phyloP scores from a whole-genome alignment of 1,284 basidiomycete genomes.

The Cutaneotrichosporon curvatum region DNA sequence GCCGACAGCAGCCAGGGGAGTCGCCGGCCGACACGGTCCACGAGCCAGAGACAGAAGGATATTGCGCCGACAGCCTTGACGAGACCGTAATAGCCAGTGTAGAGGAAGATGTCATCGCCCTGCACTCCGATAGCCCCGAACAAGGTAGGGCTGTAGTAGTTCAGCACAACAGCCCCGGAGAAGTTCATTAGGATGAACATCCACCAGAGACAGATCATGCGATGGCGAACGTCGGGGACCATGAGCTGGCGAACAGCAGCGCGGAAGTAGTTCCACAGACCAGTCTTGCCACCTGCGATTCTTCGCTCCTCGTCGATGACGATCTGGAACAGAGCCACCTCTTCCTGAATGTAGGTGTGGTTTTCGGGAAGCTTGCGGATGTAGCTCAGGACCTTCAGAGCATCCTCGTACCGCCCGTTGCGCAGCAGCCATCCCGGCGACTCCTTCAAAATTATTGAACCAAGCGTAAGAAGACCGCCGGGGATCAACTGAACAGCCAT shows the following conservation, averaged over 20 bases:
- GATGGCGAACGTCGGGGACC: conserved; percentile 4
- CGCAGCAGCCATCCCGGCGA: conserved; percentile 53
- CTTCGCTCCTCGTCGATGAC: conserved; percentile 30
- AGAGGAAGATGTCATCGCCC: conserved; percentile 30
- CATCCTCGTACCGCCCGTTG: conserved; percentile 45
- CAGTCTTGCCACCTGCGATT: conserved; percentile 9
- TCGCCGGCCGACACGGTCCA: conserved; percentile 33
- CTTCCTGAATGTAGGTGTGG: conserved; percentile 43
- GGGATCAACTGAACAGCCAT: conserved; percentile 54
- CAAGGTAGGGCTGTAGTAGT: conserved; percentile 38
- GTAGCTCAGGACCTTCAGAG: conserved; percentile 46
- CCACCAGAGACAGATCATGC: conserved; percentile 1
- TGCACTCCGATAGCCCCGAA: conserved; percentile 29
- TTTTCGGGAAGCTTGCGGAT: conserved; percentile 47
- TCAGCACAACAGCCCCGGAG: conserved; percentile 1
- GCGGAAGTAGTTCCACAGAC: conserved; percentile 5
- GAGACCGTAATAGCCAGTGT: conserved; percentile 46
- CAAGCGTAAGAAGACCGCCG: conserved; percentile 48
- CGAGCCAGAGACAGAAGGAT: conserved; percentile 28
- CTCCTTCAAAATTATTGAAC: conserved; percentile 50
- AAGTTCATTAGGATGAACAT: conserved; percentile 13
- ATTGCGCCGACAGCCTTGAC: conserved; percentile 36
- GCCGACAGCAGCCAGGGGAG: conserved; percentile 28
- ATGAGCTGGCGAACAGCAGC: background rate
- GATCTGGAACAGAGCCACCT: conserved; percentile 28